phyloP scores from a whole-genome alignment of 2,329 filamentous ascomycete species.

The Blumeriella jaapii region DNA sequence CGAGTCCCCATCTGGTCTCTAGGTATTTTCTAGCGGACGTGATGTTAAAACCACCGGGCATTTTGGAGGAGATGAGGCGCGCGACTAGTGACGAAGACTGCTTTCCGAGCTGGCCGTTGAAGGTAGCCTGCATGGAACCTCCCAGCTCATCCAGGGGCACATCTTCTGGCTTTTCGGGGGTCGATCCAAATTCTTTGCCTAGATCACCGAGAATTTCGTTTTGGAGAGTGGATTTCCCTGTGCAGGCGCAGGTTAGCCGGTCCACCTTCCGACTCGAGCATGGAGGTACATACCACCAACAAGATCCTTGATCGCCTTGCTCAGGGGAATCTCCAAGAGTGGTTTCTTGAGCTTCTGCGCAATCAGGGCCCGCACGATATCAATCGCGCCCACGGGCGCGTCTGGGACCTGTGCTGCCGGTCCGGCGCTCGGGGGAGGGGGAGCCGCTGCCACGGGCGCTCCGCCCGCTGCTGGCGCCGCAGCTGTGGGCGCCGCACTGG shows the following conservation, averaged over 20 bases:
- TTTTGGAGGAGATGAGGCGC: conserved; percentile 93
- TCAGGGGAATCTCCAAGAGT: conserved; percentile 75
- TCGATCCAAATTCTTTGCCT: conserved; percentile 96
- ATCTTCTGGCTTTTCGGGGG: conserved; percentile 96
- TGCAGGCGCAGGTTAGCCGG: conserved; percentile 11
- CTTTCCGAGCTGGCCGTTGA: conserved; percentile 96
- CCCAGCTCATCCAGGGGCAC: conserved; percentile 91
- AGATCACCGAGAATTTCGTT: conserved; percentile 97
- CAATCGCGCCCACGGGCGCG: conserved; percentile 74
- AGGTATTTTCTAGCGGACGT: conserved; percentile 91
- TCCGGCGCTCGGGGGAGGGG: conserved; percentile 61
- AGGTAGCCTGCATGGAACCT: conserved; percentile 94
- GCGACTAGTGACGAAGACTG: conserved; percentile 89
- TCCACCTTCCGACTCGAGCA: background rate
- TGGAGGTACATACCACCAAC: conserved; percentile 66
- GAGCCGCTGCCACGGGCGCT: conserved; percentile 37
- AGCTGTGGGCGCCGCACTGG: conserved; percentile 31
- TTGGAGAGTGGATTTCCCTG: conserved; percentile 95
- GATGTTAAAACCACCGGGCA: conserved; percentile 99
- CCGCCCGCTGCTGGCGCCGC: conserved; percentile 40
- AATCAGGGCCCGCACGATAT: conserved; percentile 79
- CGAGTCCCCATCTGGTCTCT: conserved; percentile 86
- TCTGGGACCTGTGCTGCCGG: conserved; percentile 82
- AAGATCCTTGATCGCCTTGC: conserved; percentile 96
- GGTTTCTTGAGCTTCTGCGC: conserved; percentile 98